Evolutionary conservation across 371 early-diverging fungal genomes (phyloP).

Genomic region (Mucor lusitanicus): DNA sequence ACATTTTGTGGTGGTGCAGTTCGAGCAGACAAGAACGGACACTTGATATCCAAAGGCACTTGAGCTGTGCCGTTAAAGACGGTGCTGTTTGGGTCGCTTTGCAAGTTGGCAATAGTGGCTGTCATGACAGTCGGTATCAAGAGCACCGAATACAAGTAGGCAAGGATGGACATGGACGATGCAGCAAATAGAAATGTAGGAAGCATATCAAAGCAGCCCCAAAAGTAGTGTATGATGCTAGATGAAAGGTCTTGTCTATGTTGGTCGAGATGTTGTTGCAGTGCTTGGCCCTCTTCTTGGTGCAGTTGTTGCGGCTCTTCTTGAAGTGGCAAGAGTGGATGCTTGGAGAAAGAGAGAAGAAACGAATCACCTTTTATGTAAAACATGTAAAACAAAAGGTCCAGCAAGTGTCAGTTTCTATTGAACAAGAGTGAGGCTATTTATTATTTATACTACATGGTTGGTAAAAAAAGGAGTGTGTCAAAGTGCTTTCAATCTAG

Average conservation of each 20-base stretch:
- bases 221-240: neutral
- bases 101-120: conserved; percentile 2
- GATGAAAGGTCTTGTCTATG: neutral
- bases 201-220: conserved; percentile 9
- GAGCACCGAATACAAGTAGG: conserved; percentile 26
- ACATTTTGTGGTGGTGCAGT: conserved; percentile 23
- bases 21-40: conserved; percentile 42
- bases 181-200: conserved; percentile 10
- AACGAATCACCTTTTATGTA: conserved; percentile 40
- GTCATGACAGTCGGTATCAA: conserved; percentile 23
- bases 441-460: neutral
- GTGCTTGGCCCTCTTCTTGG: neutral
- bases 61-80: neutral
- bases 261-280: neutral
- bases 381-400: conserved; percentile 23
- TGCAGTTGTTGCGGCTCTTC: neutral
- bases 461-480: conserved; percentile 4
- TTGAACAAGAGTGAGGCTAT: neutral
- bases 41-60: conserved; percentile 24
- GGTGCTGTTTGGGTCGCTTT: neutral
- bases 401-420: neutral
- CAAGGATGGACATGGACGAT: conserved; percentile 7
- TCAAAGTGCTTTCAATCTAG: neutral
- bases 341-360: conserved; percentile 27
- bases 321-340: neutral